phyloP scores from a whole-genome alignment of 768 basidiomycete genomes.

The Melanogaster broomeanus region DNA sequence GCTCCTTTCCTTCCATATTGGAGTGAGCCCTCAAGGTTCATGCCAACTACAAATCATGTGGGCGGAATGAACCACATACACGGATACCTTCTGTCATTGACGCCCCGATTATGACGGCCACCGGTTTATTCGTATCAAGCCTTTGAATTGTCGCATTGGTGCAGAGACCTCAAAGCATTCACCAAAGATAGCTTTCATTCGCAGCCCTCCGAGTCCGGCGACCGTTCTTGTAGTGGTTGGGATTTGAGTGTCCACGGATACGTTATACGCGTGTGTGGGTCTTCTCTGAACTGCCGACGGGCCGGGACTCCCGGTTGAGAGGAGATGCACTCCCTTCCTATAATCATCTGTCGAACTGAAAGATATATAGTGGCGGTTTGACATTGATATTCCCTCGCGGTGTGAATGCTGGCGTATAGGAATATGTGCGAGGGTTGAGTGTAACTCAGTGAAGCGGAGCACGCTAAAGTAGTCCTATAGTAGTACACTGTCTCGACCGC shows the following conservation, averaged over 20 bases:
- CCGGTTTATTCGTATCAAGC: neutral
- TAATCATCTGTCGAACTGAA: no score
- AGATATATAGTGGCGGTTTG: no score
- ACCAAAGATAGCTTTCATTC: neutral
- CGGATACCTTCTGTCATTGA: constrained; percentile 3
- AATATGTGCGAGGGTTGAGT: neutral
- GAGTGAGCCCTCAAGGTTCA: neutral
- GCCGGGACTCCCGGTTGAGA: neutral
- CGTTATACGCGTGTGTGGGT: neutral
- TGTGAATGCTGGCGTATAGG: neutral
- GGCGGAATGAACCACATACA: constrained; percentile 9
- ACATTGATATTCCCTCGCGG: neutral
- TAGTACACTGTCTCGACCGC: neutral
- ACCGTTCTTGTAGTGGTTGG: neutral
- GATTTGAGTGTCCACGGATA: neutral
- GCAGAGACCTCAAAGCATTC: neutral
- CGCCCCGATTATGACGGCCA: neutral
- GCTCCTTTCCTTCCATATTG: constrained; percentile 6
- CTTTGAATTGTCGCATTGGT: neutral
- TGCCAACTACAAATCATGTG: constrained; percentile 2
- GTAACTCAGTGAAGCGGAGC: neutral
- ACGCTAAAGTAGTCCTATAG: no score
- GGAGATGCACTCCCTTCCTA: no score
- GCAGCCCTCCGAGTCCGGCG: neutral
- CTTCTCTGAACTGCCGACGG: neutral